Evolutionary conservation across 148 eudicot genomes (phyloP).

Genomic region (Rheum nobile): DNA sequence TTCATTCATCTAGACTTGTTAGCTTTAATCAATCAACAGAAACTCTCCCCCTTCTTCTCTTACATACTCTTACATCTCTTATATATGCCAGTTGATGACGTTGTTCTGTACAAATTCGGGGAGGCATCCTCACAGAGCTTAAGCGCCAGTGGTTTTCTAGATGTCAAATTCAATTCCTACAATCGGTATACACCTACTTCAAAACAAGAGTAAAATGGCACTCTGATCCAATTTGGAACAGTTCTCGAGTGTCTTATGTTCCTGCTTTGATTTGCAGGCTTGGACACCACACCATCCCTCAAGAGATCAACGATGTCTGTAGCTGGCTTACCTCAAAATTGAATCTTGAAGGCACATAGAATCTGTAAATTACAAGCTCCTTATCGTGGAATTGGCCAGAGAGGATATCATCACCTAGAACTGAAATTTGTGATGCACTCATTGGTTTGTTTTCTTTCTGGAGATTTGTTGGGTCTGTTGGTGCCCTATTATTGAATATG

Average conservation of each 20-base stretch:
- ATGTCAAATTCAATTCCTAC: slow-evolving; percentile 66
- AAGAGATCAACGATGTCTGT: slow-evolving; percentile 74
- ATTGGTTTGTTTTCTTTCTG: too few relatives aligned
- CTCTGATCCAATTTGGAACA: neutral
- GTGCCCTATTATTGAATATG: too few relatives aligned
- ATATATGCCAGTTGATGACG: slow-evolving; percentile 62
- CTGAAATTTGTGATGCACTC: too few relatives aligned
- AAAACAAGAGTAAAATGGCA: neutral
- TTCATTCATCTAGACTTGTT: too few relatives aligned
- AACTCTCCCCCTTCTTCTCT: too few relatives aligned
- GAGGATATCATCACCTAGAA: too few relatives aligned
- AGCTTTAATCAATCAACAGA: too few relatives aligned
- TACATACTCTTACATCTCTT: neutral
- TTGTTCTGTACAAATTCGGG: slow-evolving; percentile 61
- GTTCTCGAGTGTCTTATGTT: neutral
- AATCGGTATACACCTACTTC: slow-evolving; percentile 27
- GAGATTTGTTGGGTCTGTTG: too few relatives aligned
- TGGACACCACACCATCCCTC: slow-evolving; percentile 83
- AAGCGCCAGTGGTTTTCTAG: slow-evolving; percentile 47
- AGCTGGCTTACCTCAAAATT: slow-evolving; percentile 73
- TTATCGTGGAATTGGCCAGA: neutral
- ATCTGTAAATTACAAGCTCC: neutral
- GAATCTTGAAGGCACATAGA: slow-evolving; percentile 35
- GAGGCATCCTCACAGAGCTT: slow-evolving; percentile 57
- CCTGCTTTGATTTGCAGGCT: slow-evolving; percentile 36